These are phyloP conservation scores for Xylaria sp. DNA, from an alignment of 2,329 filamentous ascomycete genomes.

Conservation along the genomic window DNA sequence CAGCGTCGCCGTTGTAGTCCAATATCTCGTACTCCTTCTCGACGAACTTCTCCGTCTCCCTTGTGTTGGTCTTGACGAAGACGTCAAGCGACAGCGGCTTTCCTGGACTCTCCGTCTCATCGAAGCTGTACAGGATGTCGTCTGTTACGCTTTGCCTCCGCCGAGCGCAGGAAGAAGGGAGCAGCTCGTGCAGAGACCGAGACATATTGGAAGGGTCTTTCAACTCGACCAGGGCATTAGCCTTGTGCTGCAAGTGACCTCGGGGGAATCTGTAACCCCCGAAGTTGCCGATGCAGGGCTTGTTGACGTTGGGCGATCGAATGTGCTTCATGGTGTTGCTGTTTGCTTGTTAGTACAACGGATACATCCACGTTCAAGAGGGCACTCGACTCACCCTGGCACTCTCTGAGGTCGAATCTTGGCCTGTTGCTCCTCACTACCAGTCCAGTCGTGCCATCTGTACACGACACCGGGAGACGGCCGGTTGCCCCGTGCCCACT, in stretches of 20 bases:
- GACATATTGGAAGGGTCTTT: conserved; percentile 33
- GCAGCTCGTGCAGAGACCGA: conserved; percentile 34
- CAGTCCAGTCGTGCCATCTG: conserved; percentile 17
- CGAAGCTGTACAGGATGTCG: conserved; percentile 41
- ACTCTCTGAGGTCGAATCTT: conserved; percentile 35
- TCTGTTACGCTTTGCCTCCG: conserved; percentile 30
- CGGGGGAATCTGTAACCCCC: conserved; percentile 24
- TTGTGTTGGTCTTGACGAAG: conserved; percentile 34
- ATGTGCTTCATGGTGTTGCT: conserved; percentile 9
- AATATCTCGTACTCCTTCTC: conserved; percentile 46
- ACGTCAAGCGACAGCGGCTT: conserved; percentile 37
- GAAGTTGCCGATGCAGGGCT: conserved; percentile 25
- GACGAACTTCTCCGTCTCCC: conserved; percentile 41
- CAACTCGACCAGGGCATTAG: conserved; percentile 34
- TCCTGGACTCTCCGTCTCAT: conserved; percentile 37
- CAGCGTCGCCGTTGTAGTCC: conserved; percentile 40
- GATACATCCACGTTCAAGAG: background rate
- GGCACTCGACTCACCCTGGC: conserved; percentile 35
- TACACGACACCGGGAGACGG: conserved; percentile 27
- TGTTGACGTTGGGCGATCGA: conserved; percentile 34
- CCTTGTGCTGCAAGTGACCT: conserved; percentile 31
- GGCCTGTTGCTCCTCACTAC: conserved; percentile 30
- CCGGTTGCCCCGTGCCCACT: conserved; percentile 40
- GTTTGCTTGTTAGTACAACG: background rate
- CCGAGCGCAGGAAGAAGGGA: conserved; percentile 24